These are phyloP conservation scores for Penicillium paneum DNA, from an alignment of 2,329 filamentous ascomycete genomes.

Conservation along the genomic window DNA sequence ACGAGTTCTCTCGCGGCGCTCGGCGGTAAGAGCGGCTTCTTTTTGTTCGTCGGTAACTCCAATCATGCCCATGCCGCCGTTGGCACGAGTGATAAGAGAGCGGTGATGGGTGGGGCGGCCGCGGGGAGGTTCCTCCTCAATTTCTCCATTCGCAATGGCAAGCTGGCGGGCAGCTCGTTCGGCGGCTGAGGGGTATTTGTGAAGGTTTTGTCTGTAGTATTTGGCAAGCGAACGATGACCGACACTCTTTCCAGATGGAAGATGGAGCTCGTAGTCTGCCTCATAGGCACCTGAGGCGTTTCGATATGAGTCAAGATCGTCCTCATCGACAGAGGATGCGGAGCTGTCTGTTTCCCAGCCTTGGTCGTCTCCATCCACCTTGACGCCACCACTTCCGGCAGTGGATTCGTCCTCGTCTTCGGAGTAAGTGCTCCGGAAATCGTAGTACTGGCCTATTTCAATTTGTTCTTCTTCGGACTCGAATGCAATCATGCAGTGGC, in stretches of 20 bases:
- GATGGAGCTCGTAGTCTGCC: conserved; percentile 88
- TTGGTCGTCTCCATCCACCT: conserved; percentile 62
- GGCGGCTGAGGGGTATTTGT: conserved; percentile 73
- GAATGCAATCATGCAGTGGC: conserved; percentile 96
- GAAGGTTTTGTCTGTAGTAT: conserved; percentile 91
- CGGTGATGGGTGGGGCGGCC: conserved; percentile 44
- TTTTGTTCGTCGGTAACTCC: conserved; percentile 75
- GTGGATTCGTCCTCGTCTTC: conserved; percentile 66
- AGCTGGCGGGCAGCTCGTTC: conserved; percentile 67
- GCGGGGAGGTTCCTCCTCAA: conserved; percentile 47
- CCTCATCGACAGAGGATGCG: conserved; percentile 80
- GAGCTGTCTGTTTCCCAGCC: conserved; percentile 96
- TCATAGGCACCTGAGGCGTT: conserved; percentile 74
- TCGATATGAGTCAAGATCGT: conserved; percentile 81
- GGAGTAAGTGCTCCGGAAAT: conserved; percentile 93
- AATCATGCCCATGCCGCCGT: conserved; percentile 72
- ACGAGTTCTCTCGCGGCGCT: conserved; percentile 66
- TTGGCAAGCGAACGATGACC: conserved; percentile 83
- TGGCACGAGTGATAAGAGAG: conserved; percentile 63
- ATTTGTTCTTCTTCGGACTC: conserved; percentile 84
- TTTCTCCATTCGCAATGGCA: conserved; percentile 52
- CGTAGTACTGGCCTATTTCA: conserved; percentile 93
- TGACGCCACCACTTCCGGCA: conserved; percentile 59
- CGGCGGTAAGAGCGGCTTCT: conserved; percentile 61
- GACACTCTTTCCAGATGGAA: conserved; percentile 83